Evolutionary conservation across 2,329 filamentous ascomycete genomes (phyloP).

Genomic region (Bipolaris victoriae): DNA sequence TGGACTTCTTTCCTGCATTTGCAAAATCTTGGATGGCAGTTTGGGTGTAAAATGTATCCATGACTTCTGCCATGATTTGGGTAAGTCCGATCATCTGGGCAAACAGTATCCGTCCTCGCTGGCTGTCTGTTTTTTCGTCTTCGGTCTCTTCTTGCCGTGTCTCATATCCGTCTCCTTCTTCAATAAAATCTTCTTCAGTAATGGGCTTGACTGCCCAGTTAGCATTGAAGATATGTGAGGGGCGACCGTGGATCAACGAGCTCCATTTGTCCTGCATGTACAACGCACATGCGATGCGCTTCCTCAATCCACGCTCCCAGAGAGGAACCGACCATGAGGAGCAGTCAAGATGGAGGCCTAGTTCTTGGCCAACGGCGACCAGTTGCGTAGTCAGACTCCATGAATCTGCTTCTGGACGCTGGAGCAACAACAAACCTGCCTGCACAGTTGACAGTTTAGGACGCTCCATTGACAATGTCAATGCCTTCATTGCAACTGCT

Average conservation of each 20-base stretch:
- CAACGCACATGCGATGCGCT: conserved; percentile 85
- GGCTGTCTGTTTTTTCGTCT: conserved; percentile 66
- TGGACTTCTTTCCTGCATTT: conserved; percentile 71
- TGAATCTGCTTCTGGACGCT: conserved; percentile 76
- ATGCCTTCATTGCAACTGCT: conserved; percentile 71
- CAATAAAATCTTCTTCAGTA: conserved; percentile 72
- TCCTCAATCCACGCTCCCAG: conserved; percentile 85
- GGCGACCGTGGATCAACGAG: conserved; percentile 81
- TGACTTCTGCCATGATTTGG: conserved; percentile 77
- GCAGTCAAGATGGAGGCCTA: conserved; percentile 89
- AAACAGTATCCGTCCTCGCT: conserved; percentile 73
- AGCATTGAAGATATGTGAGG: conserved; percentile 72
- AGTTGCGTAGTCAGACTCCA: conserved; percentile 87
- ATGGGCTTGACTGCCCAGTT: conserved; percentile 80
- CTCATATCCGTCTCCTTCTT: conserved; percentile 64
- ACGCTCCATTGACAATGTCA: conserved; percentile 78
- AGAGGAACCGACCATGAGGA: conserved; percentile 83
- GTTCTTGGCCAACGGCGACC: conserved; percentile 83
- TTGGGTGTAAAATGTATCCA: conserved; percentile 82
- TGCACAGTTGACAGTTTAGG: conserved; percentile 84
- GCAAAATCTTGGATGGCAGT: conserved; percentile 73
- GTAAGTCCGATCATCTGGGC: conserved; percentile 77
- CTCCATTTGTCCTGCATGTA: conserved; percentile 98
- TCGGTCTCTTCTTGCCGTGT: conserved; percentile 54
- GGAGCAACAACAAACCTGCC: conserved; percentile 75